Base-by-base conservation (phyloP, 129 eudicot genomes). In the Pseudognaphalium luteoalbum region DNA sequence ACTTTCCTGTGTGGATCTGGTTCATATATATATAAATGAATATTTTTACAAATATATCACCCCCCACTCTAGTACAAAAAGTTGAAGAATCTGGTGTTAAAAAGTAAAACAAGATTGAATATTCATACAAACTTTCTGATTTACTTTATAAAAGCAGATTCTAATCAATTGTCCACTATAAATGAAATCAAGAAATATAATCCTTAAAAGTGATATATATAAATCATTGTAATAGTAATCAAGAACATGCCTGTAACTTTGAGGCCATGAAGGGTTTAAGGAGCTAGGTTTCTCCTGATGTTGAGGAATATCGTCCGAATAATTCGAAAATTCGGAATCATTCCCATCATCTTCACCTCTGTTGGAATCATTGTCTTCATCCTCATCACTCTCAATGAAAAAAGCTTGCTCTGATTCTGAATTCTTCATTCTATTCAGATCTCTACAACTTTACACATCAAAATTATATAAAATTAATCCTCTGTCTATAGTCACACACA, bases 321-420 rank as follows among this genome's bases (percentile, higher is more conserved):
- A 80, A 85, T 78, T 80, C 33, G 96, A 89, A 42, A 73, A 76
- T 76, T 87, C 96, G 7, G 97, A 89, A 67, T 87, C 89, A 60
- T 86, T 86, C 33, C 88, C 93, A 62, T 81, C 95, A 20, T 79
- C 84, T 30, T 66, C 87, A 30, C 77, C 92, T 62, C 71, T 82
- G 11, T 74, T 69, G 20, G 73, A 66, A 67, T 67, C 77, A 76
- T 86, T 80, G n/a, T 89, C 84, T 70, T 84, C 90, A 28, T 86
- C 90, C 6, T 89, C 97, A 12, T 92, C 97, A 71, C 97, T 92
- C 54, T 87, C 97, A 33, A 92, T 86, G 88, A 77, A 82, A 72
- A 92, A 87, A 28, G 89, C 83, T 37, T 89, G 91, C 2, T 92
- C 96, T 2, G 97, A 89, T 20, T 75, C 80, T 22, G 91, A 89